Conservation (phyloP, 768 basidiomycete species). For the Auriscalpium orientale region DNA sequence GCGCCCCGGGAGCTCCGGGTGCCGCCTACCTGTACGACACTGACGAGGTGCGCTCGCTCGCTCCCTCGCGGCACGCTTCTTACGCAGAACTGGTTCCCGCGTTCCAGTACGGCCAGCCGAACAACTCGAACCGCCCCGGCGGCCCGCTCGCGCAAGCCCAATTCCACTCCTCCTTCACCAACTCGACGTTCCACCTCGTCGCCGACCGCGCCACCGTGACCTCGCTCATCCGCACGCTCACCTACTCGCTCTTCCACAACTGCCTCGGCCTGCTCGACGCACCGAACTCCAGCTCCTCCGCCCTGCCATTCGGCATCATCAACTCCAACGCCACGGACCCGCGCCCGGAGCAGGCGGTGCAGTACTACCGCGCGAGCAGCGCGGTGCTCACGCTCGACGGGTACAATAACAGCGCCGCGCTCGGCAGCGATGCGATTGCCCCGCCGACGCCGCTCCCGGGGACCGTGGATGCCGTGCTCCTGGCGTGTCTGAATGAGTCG, state of each 20-base stretch:
- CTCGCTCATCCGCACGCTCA: constrained; percentile 19
- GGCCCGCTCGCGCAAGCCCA: constrained; percentile 22
- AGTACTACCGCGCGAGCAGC: constrained; percentile 22
- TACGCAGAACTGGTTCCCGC: neutral
- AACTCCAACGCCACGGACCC: constrained; percentile 10
- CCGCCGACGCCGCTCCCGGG: constrained; percentile 45
- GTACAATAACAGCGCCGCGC: constrained; percentile 21
- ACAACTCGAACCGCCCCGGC: constrained; percentile 29
- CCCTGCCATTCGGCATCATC: constrained; percentile 6
- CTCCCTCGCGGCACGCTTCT: neutral
- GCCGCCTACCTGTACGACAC: constrained; percentile 9
- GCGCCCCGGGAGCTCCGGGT: neutral
- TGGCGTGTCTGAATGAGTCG: constrained; percentile 55
- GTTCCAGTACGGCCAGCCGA: constrained; percentile 26
- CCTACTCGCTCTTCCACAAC: constrained; percentile 17
- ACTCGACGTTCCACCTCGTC: constrained; percentile 27
- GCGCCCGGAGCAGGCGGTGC: constrained; percentile 18
- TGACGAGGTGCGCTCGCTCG: constrained; percentile 10
- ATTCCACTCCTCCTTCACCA: constrained; percentile 21
- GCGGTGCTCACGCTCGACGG: constrained; percentile 19
- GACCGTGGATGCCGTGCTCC: constrained; percentile 38
- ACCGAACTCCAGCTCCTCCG: constrained; percentile 4
- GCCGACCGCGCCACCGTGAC: constrained; percentile 27
- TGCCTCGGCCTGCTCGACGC: constrained; percentile 18
- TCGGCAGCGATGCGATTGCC: constrained; percentile 26